Percentiles rank a stretch among this genome's conserved stretches.
phyloP scores from a whole-genome alignment of 73 alveolate species.

The Tetrahymena elliotti region DNA sequence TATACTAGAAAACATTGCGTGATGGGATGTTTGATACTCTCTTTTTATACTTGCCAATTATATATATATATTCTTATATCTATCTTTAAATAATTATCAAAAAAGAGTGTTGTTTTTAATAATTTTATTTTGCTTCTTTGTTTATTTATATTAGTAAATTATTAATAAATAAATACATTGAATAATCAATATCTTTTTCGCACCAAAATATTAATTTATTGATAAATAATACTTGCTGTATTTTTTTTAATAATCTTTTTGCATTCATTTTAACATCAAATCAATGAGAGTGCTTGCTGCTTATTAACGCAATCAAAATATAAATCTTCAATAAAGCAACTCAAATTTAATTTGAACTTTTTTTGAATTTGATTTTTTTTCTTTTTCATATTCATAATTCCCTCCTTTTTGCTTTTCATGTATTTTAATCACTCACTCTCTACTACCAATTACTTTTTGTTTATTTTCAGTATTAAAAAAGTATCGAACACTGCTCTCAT shows the following conservation, averaged over 20 bases:
- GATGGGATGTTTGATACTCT: neutral
- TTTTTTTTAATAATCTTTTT: neutral
- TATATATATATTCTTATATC: neutral
- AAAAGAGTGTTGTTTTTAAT: neutral
- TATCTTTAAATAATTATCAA: neutral
- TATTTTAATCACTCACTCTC: neutral
- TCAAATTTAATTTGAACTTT: neutral
- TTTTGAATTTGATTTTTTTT: neutral
- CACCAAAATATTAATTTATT: neutral
- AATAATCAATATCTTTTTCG: neutral
- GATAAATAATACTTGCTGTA: neutral
- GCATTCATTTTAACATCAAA: neutral
- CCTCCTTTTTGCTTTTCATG: neutral
- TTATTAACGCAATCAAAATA: neutral
- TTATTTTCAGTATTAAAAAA: neutral
- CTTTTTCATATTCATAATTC: neutral
- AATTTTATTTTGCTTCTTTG: neutral
- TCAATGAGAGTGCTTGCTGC: neutral
- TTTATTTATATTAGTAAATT: neutral
- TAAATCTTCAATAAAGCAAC: neutral
- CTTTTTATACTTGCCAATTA: neutral
- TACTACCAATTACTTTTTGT: neutral
- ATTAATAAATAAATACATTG: neutral
- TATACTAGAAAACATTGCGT: neutral
- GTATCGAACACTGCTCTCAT: neutral